A percentile compares a stretch with the other conserved stretches of the same genome.
phyloP scores from a whole-genome alignment of 805 yeast genomes.

The Cyberlindnera saturnus region DNA sequence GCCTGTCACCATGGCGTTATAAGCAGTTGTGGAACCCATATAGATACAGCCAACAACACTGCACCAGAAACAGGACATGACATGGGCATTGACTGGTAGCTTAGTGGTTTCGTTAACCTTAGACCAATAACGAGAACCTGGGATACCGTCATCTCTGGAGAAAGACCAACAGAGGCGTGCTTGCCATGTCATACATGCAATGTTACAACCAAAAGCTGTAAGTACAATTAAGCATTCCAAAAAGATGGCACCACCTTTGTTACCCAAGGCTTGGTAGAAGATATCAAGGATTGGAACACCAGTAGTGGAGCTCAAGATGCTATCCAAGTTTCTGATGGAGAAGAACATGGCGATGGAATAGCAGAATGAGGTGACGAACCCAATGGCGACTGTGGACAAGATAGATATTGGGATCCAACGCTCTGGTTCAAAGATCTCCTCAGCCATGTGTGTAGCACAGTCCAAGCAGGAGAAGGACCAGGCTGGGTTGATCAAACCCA shows the following conservation, averaged over 20 bases:
- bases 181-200: constrained; percentile 63
- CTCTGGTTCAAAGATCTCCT: constrained; percentile 50
- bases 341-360: constrained; percentile 54
- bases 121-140: constrained; percentile 46
- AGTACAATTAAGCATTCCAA: constrained; percentile 43
- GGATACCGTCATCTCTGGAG: constrained; percentile 58
- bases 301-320: constrained; percentile 40
- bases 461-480: constrained; percentile 69
- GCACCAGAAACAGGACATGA: constrained; percentile 46
- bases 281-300: constrained; percentile 62
- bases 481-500: constrained; percentile 63
- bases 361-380: constrained; percentile 52
- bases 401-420: constrained; percentile 56
- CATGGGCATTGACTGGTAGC: constrained; percentile 55
- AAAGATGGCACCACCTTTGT: constrained; percentile 48
- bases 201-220: constrained; percentile 53
- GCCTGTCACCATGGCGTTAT: constrained; percentile 56
- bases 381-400: constrained; percentile 57
- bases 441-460: constrained; percentile 68
- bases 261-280: constrained; percentile 49
- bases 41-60: constrained; percentile 55
- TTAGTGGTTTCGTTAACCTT: constrained; percentile 39
- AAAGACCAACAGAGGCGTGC: constrained; percentile 65
- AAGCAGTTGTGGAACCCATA: constrained; percentile 62
- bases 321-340: constrained; percentile 47